Evolutionary conservation across 371 early-diverging fungal genomes (phyloP), one percentile per base, ranked within the genome.

Genomic region (Mortierella sp.): DNA sequence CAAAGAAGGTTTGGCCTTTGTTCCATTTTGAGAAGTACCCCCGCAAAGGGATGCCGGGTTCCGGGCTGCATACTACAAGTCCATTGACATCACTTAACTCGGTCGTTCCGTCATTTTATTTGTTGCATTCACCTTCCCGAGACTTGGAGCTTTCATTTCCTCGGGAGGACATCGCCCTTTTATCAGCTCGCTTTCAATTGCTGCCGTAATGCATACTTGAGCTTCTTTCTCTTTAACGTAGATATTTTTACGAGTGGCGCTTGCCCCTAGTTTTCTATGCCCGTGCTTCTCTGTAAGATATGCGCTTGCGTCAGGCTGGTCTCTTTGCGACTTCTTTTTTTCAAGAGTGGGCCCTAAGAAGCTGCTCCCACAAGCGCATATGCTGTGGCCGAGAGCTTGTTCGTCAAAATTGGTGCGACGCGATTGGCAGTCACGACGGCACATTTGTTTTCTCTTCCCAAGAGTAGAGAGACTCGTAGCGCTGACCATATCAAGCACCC

Each of bases 401-500:
- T 53, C 53, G 24, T 4, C 21, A 16, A 14, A 57, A 26, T 13
- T 10, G 28, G 57, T 57, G 26, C 57, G 13, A 28, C 59, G 59
- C 59, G 59, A 31, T 59, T 59, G 59, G 31, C 59, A 59, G 59
- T 59, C 59, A 59, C 59, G 31, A 14, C 57, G 13, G 43, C 43
- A 28, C 13, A 5, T 28, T 59, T 57, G 59, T 57, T 57, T 57
- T 46, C 13, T 46, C 48, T 46, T 46, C 48, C 2, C 43, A 40
- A 40, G 4, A n/a, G 2, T 40, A 2, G 2, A 2, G 43, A 40
- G 43, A 40, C 43, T 40, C 43, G 43, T 40, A n/a, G 43, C 6
- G 28, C 24, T 28, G 14, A 10, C 26, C 57, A 26, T 26, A 21
- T 9, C n/a, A n/a, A n/a, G n/a, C n/a, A n/a, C n/a, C 24, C 34